Percentiles rank a stretch among this genome's conserved stretches.
Evolutionary conservation across 2,329 filamentous ascomycete species (phyloP).

Genomic region (Penicillium glabrum): DNA sequence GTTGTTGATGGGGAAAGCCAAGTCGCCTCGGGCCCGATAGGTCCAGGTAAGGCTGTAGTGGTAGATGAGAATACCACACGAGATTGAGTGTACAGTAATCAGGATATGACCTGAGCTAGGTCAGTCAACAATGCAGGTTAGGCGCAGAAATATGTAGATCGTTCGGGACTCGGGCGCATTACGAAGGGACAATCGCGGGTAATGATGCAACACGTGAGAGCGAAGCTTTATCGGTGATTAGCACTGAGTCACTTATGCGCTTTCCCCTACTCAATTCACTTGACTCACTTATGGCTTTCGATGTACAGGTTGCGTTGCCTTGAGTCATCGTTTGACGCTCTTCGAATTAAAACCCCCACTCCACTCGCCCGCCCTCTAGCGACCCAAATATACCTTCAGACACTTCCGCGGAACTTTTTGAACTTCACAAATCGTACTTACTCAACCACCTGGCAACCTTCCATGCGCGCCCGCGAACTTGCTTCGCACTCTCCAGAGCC

Average conservation of each 20-base stretch:
- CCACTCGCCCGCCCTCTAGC: constrained; percentile 16
- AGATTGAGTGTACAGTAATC: not conserved
- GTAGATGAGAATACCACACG: not conserved
- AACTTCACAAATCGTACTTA: constrained; percentile 10
- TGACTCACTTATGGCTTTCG: constrained; percentile 15
- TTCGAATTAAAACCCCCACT: constrained; percentile 9
- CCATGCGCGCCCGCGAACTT: constrained; percentile 28
- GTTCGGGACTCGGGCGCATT: constrained; percentile 3
- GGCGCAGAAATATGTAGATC: constrained; percentile 4
- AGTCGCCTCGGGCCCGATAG: constrained; percentile 12
- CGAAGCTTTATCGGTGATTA: constrained; percentile 21
- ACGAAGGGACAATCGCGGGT: constrained; percentile 4
- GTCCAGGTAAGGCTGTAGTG: not conserved
- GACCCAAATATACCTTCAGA: constrained; percentile 6
- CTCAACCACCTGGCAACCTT: constrained; percentile 12
- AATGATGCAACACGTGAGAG: constrained; percentile 28
- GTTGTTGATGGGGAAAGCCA: constrained; percentile 20
- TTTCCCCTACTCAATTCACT: not conserved
- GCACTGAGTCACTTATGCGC: constrained; percentile 8
- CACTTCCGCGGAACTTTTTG: constrained; percentile 8
- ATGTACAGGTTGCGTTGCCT: constrained; percentile 22
- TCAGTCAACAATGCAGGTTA: not conserved
- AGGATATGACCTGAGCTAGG: not conserved
- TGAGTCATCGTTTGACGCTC: constrained; percentile 15
- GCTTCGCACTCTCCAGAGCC: constrained; percentile 21